phyloP scores from a whole-genome alignment of 495 filamentous ascomycete genomes.

The Penicillium crystallinum region DNA sequence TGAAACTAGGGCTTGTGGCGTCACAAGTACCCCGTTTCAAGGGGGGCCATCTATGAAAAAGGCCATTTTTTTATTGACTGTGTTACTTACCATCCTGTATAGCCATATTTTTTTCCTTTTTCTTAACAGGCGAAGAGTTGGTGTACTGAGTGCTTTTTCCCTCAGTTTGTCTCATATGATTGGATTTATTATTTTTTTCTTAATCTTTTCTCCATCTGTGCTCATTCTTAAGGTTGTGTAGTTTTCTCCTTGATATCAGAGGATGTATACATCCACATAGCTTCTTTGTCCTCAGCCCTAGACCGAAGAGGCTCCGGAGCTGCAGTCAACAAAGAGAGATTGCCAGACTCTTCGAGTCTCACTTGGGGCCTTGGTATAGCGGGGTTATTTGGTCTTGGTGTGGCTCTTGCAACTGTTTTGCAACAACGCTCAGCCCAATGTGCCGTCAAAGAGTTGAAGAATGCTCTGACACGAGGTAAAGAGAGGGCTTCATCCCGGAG shows the following conservation, averaged over 20 bases:
- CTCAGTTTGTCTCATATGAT: conserved; percentile 36
- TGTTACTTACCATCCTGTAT: conserved; percentile 44
- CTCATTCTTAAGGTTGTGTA: background rate
- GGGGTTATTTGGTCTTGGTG: background rate
- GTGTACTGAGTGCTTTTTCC: conserved; percentile 38
- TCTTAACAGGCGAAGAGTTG: conserved; percentile 40
- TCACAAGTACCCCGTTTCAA: conserved; percentile 6
- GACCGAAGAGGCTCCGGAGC: background rate
- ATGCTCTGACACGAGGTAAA: background rate
- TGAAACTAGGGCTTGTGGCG: conserved; percentile 11
- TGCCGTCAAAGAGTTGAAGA: background rate
- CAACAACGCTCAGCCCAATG: background rate
- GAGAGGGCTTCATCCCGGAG: background rate
- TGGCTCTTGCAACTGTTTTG: background rate
- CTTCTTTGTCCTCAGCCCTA: background rate
- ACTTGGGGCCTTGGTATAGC: background rate
- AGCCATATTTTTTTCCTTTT: conserved; percentile 39
- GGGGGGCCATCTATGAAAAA: conserved; percentile 35
- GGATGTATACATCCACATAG: background rate
- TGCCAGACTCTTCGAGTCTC: background rate
- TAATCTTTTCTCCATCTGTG: conserved; percentile 22
- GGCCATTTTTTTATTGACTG: conserved; percentile 33
- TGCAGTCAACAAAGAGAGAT: background rate
- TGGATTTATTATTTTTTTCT: conserved; percentile 28
- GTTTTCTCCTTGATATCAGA: background rate